Conservation (phyloP, 2,329 filamentous ascomycete genomes). For the Simplicillium aogashimaense region DNA sequence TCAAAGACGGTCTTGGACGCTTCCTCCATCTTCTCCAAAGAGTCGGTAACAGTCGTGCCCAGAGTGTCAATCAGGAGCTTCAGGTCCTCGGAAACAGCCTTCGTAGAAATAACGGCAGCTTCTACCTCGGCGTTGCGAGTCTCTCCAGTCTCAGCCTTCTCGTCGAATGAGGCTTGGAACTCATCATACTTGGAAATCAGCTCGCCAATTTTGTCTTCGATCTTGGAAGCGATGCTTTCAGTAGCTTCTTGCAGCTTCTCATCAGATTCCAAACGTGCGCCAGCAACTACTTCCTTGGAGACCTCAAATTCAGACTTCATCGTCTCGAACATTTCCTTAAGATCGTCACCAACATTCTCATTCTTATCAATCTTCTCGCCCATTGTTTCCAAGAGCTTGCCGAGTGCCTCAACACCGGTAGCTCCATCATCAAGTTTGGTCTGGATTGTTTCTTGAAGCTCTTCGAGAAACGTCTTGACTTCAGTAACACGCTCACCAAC, state of each 20-base stretch:
- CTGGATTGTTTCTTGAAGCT: slow-evolving; percentile 68
- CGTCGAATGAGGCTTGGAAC: slow-evolving; percentile 63
- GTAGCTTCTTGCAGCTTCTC: slow-evolving; percentile 59
- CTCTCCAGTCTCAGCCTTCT: slow-evolving; percentile 63
- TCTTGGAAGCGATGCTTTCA: slow-evolving; percentile 41
- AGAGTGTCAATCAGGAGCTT: slow-evolving; percentile 79
- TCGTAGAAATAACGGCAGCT: slow-evolving; percentile 64
- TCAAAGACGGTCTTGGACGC: slow-evolving; percentile 81
- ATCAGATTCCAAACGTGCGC: slow-evolving; percentile 73
- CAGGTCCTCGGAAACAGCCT: slow-evolving; percentile 75
- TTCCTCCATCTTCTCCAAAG: slow-evolving; percentile 76
- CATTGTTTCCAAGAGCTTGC: slow-evolving; percentile 58
- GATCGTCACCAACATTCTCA: slow-evolving; percentile 46
- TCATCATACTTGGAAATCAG: slow-evolving; percentile 84
- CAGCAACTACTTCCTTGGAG: slow-evolving; percentile 68
- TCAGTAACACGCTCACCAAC: slow-evolving; percentile 71
- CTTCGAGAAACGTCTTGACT: slow-evolving; percentile 66
- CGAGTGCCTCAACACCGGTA: slow-evolving; percentile 61
- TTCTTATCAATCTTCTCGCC: slow-evolving; percentile 53
- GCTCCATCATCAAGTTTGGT: slow-evolving; percentile 68
- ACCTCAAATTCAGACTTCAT: slow-evolving; percentile 85
- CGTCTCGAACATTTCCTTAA: slow-evolving; percentile 63
- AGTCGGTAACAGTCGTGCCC: slow-evolving; percentile 68
- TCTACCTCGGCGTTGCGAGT: slow-evolving; percentile 64
- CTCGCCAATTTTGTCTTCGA: slow-evolving; percentile 61